Evolutionary conservation across 2,329 filamentous ascomycete species (phyloP).

Genomic region (Huntiella abstrusa): DNA sequence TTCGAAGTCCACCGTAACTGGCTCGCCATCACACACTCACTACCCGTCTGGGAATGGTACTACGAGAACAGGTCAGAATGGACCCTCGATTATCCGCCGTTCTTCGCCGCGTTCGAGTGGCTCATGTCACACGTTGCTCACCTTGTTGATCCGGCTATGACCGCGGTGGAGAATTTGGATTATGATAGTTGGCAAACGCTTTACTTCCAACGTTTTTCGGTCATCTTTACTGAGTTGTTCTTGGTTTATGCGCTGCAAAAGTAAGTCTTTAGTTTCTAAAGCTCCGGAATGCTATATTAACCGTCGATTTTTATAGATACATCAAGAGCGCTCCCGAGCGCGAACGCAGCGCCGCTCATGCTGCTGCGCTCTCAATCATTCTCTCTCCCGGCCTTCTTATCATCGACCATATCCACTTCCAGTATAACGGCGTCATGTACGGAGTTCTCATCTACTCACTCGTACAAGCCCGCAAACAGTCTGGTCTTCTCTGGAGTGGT

Average conservation of each 20-base stretch:
- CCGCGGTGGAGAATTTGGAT: conserved; percentile 59
- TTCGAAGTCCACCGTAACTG: conserved; percentile 98
- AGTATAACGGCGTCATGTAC: conserved; percentile 97
- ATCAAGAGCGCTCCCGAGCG: conserved; percentile 48
- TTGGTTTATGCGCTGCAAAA: conserved; percentile 65
- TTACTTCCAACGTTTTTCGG: conserved; percentile 80
- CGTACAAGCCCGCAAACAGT: conserved; percentile 57
- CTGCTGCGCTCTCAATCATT: conserved; percentile 71
- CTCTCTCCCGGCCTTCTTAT: conserved; percentile 86
- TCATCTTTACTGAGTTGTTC: conserved; percentile 69
- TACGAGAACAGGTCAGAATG: conserved; percentile 96
- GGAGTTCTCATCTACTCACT: conserved; percentile 76
- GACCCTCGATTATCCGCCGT: conserved; percentile 96
- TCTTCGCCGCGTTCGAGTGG: conserved; percentile 98
- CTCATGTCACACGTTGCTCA: conserved; percentile 61
- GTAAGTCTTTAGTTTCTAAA: conserved; percentile 21
- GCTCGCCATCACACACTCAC: conserved; percentile 84
- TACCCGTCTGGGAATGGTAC: conserved; percentile 83
- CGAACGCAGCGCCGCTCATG: conserved; percentile 62
- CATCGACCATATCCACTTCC: conserved; percentile 97
- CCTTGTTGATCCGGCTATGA: conserved; percentile 62
- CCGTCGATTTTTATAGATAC: conserved; percentile 32
- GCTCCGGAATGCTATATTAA: not conserved
- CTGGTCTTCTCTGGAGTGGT: conserved; percentile 59
- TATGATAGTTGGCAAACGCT: conserved; percentile 89